Evolutionary conservation across 305 asterid genomes (phyloP).

Genomic region (Nicotiana rustica): DNA sequence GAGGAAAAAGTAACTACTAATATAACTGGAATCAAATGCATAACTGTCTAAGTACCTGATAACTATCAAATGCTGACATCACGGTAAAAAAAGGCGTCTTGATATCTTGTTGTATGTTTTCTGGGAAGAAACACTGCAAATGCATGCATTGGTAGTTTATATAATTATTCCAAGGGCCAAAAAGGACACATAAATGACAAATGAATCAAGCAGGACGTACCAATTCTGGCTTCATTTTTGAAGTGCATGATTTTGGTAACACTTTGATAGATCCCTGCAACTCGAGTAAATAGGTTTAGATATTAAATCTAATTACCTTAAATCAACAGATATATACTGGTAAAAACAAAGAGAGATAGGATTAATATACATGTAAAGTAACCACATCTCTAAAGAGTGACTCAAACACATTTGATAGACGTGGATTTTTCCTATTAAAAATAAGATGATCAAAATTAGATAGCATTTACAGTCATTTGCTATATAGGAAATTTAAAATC

Average conservation of each 20-base stretch:
- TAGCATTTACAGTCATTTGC: background rate
- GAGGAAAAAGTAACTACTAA: too few species aligned
- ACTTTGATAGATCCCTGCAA: slow-evolving; percentile 21
- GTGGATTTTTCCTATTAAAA: slow-evolving; percentile 53
- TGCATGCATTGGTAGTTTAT: background rate
- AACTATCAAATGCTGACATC: slow-evolving; percentile 29
- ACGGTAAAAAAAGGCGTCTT: slow-evolving; percentile 28
- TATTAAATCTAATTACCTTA: background rate
- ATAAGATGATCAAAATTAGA: background rate
- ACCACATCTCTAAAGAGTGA: slow-evolving; percentile 54
- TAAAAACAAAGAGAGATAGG: background rate
- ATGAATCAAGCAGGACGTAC: background rate
- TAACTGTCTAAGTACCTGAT: background rate
- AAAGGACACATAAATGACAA: background rate
- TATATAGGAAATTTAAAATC: background rate
- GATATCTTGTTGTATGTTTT: slow-evolving; percentile 16
- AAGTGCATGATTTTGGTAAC: slow-evolving; percentile 31
- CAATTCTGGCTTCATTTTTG: slow-evolving; percentile 26
- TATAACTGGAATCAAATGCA: too few species aligned
- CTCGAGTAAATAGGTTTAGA: background rate
- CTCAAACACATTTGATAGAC: slow-evolving; percentile 51
- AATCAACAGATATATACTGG: background rate
- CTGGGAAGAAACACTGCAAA: slow-evolving; percentile 24
- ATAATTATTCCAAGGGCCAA: background rate
- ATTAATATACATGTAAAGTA: slow-evolving; percentile 53